Base-by-base conservation (phyloP, 2,329 filamentous ascomycete genomes). In the Coniochaeta sp. region DNA sequence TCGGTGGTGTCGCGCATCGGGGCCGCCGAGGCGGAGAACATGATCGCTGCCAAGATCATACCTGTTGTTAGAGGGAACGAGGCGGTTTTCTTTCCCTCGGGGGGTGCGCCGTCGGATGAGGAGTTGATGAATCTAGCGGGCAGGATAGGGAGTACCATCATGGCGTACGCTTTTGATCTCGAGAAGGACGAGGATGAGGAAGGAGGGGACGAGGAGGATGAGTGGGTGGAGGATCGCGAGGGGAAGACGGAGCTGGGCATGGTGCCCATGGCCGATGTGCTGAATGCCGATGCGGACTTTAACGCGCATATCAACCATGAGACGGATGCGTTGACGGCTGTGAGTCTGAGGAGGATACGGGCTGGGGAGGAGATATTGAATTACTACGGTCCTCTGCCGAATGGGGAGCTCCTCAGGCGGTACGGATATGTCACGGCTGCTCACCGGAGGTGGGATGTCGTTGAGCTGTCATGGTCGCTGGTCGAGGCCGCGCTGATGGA, bases 161-260 rank as follows among this genome's bases (percentile, higher is more conserved):
- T 96, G 90, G 86, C 90, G 0, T 96, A 95, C 64, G 90, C 90
- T 0, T 96, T 96, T 64, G 91, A 96, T 58, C 78, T 95, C 6
- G 79, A 82, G 47, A 74, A 73, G 7, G 70, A 72, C 4, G 69
- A 67, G 7, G 60, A 65, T 1, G 65, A 56, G 31, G 77, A 82
- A 20, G 80, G 82, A 14, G 75, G 79, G 3, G 79, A 84, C 2
- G 79, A 83, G 12, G 72, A 79, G 6, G 82, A 83, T 22, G 82
- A 81, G 40, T 86, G 85, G 72, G 75, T 86, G 1, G 82, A 85
- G 52, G 83, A 87, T 52, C 75, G 76, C 49, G 75, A 84, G 3
- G 74, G 73, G 8, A 74, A 74, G 56, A 70, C 73, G 1, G 70
- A 78, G 64, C 89, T 95, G 69, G 91, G 87, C 50, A 94, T 96